Evolutionary conservation across 768 basidiomycete species (phyloP), one percentile per base, ranked within the genome.

Genomic region (Amanita subjunquillea): DNA sequence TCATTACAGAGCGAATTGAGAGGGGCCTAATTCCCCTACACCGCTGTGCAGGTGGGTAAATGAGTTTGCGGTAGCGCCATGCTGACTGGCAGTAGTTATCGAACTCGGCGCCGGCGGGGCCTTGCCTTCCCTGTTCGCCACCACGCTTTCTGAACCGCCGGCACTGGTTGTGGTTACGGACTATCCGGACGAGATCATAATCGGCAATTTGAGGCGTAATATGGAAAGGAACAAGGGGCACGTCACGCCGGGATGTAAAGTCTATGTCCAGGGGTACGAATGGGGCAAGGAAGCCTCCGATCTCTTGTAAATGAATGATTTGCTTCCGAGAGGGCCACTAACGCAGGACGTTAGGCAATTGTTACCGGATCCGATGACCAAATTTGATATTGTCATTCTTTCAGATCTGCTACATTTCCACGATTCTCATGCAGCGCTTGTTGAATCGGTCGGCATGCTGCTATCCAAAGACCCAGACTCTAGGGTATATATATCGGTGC

Each of bases 321-420:
- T 37, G 9, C 48, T 43, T 38, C 44, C 13, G 32, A 17, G 29
- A 49, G 32, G 13, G 36, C 34, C 27, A 38, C 23, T 42, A 32
- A 41, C 49, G 23, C 27, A 17, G 23, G 13, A n/a, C 23, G 29
- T 38, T 10, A 67, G 64, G 40, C 53, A 60, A 23, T 29, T 65
- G 4, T 44, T 64, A 25, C 57, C 56, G 46, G 54, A 57, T n/a
- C 43, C 47, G 23, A 25, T 45, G 36, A 41, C 50, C 4, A 73
- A 70, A 49, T 87, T 74, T 62, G 83, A 86, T 57, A 58, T 76
- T 15, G 68, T 87, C 47, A 75, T 89, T 53, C 72, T 85, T 44
- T 87, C 83, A 2, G 85, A 89, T 66, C 70, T 90, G 9, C 72
- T 89, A 23, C 83, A 87, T 64, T 86, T 87, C 61, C 70, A 79